Conservation (phyloP, 192 early-diverging fungal genomes). For the Entomortierella lignicola region DNA sequence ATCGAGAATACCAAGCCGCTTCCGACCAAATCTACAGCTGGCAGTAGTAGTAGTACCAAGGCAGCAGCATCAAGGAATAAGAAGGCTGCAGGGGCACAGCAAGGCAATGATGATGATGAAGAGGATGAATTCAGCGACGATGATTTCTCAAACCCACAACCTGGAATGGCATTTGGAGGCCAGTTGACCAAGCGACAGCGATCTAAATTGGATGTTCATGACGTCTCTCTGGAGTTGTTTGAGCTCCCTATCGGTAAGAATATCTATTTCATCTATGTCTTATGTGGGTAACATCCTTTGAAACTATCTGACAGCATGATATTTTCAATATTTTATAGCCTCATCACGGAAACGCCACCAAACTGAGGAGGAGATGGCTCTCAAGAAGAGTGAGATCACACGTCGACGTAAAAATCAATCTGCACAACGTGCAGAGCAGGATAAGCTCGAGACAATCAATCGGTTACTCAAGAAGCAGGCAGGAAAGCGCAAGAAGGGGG, state of each 20-base stretch:
- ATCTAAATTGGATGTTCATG: conserved; percentile 72
- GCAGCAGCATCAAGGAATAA: conserved; percentile 30
- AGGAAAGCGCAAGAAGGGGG: conserved; percentile 71
- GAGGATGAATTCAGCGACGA: conserved; percentile 45
- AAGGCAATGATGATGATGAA: conserved; percentile 18
- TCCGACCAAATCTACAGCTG: conserved; percentile 16
- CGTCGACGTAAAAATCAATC: conserved; percentile 84
- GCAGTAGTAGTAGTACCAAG: background rate
- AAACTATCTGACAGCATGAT: background rate
- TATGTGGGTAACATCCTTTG: background rate
- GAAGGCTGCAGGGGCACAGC: conserved; percentile 1
- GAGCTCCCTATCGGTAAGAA: conserved; percentile 72
- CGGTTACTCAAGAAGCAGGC: conserved; percentile 85
- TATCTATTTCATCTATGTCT: background rate
- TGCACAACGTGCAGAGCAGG: conserved; percentile 80
- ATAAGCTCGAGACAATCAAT: conserved; percentile 82
- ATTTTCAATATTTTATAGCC: conserved; percentile 43
- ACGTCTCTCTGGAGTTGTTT: conserved; percentile 62
- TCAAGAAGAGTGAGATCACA: conserved; percentile 79
- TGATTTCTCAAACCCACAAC: conserved; percentile 43
- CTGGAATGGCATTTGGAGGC: conserved; percentile 39
- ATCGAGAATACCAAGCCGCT: conserved; percentile 44
- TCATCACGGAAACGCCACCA: conserved; percentile 69
- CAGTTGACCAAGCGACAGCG: conserved; percentile 78
- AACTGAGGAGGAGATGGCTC: conserved; percentile 76